Base-by-base conservation (phyloP, 2,329 filamentous ascomycete genomes). In the Allantophomopsis lycopodina region DNA sequence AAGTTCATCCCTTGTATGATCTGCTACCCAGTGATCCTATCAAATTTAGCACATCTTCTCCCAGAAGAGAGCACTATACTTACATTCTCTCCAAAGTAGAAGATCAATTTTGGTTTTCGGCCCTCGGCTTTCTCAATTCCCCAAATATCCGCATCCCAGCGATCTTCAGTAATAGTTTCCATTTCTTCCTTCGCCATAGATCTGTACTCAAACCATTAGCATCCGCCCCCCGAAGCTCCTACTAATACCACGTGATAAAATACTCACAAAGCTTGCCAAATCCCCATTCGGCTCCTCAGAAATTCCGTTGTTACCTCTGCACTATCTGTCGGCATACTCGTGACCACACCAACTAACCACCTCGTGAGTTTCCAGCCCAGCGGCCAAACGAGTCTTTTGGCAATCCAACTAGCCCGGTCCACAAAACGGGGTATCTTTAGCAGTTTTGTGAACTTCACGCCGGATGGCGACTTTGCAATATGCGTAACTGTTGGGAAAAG, bases 401-500 rank as follows among this genome's bases (percentile, higher is more conserved):
- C 50, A 15, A 47, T 13, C 7, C 36, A 35, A 42, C 48, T 50
- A 10, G 45, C 46, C 32, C 35, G 43, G 12, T 39, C 46, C 2
- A 52, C 45, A 31, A 57, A 53, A n/a, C 49, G 40, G 2, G 51
- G 48, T 21, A 56, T 52, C 10, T 59, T 58, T 34, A 58, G 60
- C 5, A 75, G 50, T 4, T 63, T 46, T 31, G 60, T 57, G 32
- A 78, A 58, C 36, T 68, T 68, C 40, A 59, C 59, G 1, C 82
- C 83, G 20, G 65, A 74, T 0, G 70, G 65, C 1, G 77, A 83
- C 41, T 62, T 58, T 8, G 75, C 73, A 45, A 88, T 77, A 57
- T 85, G 72, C n/a, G 77, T 69, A 31, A 88, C 68, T 1, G 83
- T 85, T 1, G 83, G 81, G 54, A 86, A 86, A 14, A 88, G 65